Percentiles rank a stretch among this genome's conserved stretches.
phyloP scores from a whole-genome alignment of 306 rosid species.

The Cucurbita maxima region DNA sequence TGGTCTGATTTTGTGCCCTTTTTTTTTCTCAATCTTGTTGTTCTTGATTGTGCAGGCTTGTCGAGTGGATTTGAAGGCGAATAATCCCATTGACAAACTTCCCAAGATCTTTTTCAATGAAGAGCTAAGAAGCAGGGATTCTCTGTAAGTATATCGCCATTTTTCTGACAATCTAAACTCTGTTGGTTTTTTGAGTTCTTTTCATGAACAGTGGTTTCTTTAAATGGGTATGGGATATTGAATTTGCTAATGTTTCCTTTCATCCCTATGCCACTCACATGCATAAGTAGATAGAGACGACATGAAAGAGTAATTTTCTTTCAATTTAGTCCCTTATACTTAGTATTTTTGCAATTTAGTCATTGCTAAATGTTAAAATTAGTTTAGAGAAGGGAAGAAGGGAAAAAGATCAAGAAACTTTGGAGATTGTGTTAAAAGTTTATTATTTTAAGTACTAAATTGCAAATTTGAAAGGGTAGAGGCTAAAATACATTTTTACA shows the following conservation, averaged over 20 bases:
- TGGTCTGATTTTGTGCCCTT: neutral
- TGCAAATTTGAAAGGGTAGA: too few species aligned
- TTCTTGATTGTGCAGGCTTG: conserved; percentile 9
- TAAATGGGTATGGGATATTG: neutral
- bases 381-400: too few species aligned
- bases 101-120: conserved; percentile 53
- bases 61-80: conserved; percentile 41
- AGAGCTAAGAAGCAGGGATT: conserved; percentile 42
- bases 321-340: neutral
- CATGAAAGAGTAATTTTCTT: neutral
- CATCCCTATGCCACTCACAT: neutral
- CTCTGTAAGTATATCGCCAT: conserved; percentile 32
- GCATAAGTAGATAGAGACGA: neutral
- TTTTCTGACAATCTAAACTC: neutral
- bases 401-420: too few species aligned
- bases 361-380: neutral
- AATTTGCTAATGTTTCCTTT: neutral
- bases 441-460: too few species aligned
- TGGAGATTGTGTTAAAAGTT: too few species aligned
- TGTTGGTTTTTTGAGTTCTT: neutral
- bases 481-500: too few species aligned
- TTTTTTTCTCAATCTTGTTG: neutral
- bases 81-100: conserved; percentile 43
- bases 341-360: neutral
- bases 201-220: neutral